Conservation (phyloP, 2,329 filamentous ascomycete genomes). For the Nemania serpens region DNA sequence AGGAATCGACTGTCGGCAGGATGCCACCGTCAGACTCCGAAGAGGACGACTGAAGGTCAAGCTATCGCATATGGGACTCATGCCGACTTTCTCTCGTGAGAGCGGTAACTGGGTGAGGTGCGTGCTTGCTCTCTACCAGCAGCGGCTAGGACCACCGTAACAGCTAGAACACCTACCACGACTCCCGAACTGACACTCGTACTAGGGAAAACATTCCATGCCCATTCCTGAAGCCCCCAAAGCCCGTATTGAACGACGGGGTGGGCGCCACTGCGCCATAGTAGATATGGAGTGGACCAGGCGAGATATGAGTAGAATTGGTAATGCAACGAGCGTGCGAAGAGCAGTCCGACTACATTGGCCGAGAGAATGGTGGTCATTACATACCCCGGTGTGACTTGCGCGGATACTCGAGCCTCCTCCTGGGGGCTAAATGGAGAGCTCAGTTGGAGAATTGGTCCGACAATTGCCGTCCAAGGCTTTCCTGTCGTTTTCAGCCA, state of each 20-base stretch:
- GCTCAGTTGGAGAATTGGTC: constrained; percentile 47
- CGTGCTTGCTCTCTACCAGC: constrained; percentile 42
- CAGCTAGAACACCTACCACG: constrained; percentile 72
- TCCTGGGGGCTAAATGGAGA: constrained; percentile 55
- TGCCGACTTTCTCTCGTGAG: constrained; percentile 32
- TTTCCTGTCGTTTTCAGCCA: constrained; percentile 75
- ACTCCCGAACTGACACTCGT: constrained; percentile 57
- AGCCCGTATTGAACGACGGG: constrained; percentile 68
- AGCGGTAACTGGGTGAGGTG: constrained; percentile 18
- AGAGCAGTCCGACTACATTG: constrained; percentile 79
- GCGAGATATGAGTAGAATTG: constrained; percentile 93
- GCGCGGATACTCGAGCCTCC: constrained; percentile 60
- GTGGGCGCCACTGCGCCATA: constrained; percentile 77
- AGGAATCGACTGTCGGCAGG: constrained; percentile 80
- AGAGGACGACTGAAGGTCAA: constrained; percentile 55
- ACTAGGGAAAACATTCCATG: constrained; percentile 94
- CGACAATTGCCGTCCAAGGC: constrained; percentile 58
- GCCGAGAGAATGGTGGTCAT: constrained; percentile 77
- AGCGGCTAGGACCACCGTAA: constrained; percentile 65
- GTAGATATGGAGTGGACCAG: constrained; percentile 84
- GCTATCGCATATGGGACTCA: constrained; percentile 20
- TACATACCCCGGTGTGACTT: constrained; percentile 73
- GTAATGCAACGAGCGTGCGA: constrained; percentile 88
- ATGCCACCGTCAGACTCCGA: constrained; percentile 84
- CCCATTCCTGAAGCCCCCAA: constrained; percentile 85